phyloP scores from a whole-genome alignment of 257 asterid genomes.

The Rehmannia glutinosa region DNA sequence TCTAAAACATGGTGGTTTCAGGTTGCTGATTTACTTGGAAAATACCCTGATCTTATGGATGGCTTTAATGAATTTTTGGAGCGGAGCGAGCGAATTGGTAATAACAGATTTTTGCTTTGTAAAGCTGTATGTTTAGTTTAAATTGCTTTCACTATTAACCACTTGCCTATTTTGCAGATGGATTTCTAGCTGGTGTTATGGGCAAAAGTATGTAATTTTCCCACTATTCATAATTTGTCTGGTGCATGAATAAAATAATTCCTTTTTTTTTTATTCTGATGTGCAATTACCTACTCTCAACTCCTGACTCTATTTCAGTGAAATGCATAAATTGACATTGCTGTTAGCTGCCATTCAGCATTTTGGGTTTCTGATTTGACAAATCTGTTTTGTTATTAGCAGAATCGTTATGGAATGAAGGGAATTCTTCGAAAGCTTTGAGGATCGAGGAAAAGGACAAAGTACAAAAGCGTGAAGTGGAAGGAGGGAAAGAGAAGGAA shows the following conservation, averaged over 20 bases:
- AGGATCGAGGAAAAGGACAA: conserved; percentile 71
- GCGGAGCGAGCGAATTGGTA: conserved; percentile 76
- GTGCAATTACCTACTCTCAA: not conserved
- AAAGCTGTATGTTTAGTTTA: conserved; percentile 14
- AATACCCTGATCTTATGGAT: conserved; percentile 81
- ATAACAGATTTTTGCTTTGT: conserved; percentile 20
- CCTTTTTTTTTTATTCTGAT: not conserved
- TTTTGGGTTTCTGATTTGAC: conserved; percentile 22
- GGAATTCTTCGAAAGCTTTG: conserved; percentile 55
- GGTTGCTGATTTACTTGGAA: conserved; percentile 80
- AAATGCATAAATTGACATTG: too few species aligned
- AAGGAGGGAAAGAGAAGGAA: conserved; percentile 79
- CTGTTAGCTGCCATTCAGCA: too few species aligned
- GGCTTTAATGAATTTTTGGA: conserved; percentile 77
- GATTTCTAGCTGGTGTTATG: conserved; percentile 82
- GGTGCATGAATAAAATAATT: not conserved
- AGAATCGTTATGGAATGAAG: conserved; percentile 73
- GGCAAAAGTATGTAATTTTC: conserved; percentile 61
- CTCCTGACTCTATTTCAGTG: too few species aligned
- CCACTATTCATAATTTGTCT: not conserved
- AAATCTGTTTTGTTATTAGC: conserved; percentile 21
- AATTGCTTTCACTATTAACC: conserved; percentile 23
- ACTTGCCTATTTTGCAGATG: conserved; percentile 59
- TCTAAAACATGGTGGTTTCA: conserved; percentile 35
- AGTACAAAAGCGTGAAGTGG: conserved; percentile 70